phyloP scores from a whole-genome alignment of 2,329 filamentous ascomycete genomes.

The Leptographium radiaticola region DNA sequence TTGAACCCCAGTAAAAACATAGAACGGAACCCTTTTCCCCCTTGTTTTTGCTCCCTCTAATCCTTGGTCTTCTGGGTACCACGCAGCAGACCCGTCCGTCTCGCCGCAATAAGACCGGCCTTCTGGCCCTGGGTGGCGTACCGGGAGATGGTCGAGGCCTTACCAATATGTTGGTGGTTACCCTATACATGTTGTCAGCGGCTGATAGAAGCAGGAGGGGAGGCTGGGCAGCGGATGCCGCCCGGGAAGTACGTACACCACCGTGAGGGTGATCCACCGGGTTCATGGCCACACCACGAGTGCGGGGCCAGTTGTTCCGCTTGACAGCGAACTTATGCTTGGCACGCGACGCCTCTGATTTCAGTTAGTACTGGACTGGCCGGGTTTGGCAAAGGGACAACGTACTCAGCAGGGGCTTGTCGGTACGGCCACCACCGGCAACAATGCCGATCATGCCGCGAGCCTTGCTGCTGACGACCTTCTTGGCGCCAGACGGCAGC shows the following conservation, averaged over 20 bases:
- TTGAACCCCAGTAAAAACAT: constrained; percentile 2
- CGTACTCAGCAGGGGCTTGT: constrained; percentile 95
- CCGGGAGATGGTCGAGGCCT: constrained; percentile 97
- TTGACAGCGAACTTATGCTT: constrained; percentile 99
- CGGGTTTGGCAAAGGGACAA: not conserved
- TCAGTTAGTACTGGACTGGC: not conserved
- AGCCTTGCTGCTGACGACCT: constrained; percentile 83
- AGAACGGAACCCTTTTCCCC: constrained; percentile 5
- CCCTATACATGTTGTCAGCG: constrained; percentile 45
- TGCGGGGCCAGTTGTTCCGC: constrained; percentile 99
- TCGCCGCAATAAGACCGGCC: constrained; percentile 99
- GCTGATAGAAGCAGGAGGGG: constrained; percentile 2
- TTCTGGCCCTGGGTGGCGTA: constrained; percentile 98
- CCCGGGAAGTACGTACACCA: constrained; percentile 47
- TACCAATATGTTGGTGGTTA: constrained; percentile 99
- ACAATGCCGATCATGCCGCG: constrained; percentile 99
- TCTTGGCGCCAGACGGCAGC: constrained; percentile 98
- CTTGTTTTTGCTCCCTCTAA: constrained; percentile 29
- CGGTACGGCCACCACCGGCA: constrained; percentile 96
- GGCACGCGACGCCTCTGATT: constrained; percentile 87
- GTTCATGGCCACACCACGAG: constrained; percentile 99
- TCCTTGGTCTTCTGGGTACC: constrained; percentile 99
- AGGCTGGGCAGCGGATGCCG: too few relatives aligned
- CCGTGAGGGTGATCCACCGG: constrained; percentile 98
- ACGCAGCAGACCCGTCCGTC: constrained; percentile 98